Conservation (phyloP, 495 filamentous ascomycete species). For the Penicillium argentinense region DNA sequence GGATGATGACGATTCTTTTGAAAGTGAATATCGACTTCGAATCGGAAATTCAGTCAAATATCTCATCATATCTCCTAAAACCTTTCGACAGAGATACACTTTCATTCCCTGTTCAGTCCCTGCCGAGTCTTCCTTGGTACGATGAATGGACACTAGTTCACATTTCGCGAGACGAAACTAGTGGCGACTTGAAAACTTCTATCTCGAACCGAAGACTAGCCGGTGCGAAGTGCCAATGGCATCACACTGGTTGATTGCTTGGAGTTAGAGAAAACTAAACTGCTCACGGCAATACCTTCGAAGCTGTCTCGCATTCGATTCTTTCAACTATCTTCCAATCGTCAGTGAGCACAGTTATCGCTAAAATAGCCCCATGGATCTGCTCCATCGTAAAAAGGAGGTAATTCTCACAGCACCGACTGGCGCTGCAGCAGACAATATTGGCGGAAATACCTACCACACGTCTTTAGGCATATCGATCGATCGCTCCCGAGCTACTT, state of each 20-base stretch:
- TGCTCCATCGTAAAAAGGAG: conserved; percentile 2
- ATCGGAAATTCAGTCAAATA: conserved; percentile 5
- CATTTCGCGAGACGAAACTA: conserved; percentile 15
- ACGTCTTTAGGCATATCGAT: conserved; percentile 7
- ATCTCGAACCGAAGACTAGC: conserved; percentile 7
- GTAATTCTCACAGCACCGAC: conserved; percentile 5
- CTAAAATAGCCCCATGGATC: conserved; percentile 16
- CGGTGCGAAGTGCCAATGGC: conserved; percentile 9
- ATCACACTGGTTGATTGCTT: conserved; percentile 9
- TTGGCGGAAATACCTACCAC: conserved; percentile 5
- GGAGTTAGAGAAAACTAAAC: conserved; percentile 13
- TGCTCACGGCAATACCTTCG: conserved; percentile 15
- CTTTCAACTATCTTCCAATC: background rate
- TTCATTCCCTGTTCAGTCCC: conserved; percentile 3
- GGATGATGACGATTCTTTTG: conserved; percentile 2
- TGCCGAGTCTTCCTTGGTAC: conserved; percentile 4
- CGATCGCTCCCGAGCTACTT: background rate
- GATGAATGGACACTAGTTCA: conserved; percentile 7
- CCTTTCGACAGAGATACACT: conserved; percentile 6
- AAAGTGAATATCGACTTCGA: conserved; percentile 6
- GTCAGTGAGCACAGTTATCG: conserved; percentile 5
- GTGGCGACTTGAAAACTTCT: conserved; percentile 11
- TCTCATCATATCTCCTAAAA: conserved; percentile 3
- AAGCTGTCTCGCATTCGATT: conserved; percentile 9
- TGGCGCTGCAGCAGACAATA: conserved; percentile 2